Evolutionary conservation across 768 basidiomycete genomes (phyloP), one percentile per base, ranked within the genome.

Genomic region (Tricholoma saponaceum): DNA sequence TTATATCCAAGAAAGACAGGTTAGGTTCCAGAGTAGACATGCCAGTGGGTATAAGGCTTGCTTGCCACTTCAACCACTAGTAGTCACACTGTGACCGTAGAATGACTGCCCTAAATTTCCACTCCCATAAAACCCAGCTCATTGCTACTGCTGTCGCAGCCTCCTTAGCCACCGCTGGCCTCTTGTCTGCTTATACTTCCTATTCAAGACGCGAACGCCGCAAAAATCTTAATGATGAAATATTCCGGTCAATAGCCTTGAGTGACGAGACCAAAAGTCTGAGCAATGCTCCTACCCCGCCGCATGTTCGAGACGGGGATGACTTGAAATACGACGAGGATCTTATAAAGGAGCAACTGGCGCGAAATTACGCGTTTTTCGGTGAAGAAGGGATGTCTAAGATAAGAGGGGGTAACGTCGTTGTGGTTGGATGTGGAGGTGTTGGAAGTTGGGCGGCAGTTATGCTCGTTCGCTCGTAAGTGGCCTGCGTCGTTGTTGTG

Each of bases 391-490:
- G 84, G 39, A 96, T 98, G 92, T 69, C 73, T 9, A 86, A 83
- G 66, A 79, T 98, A 53, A 80, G 97, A 53, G 67, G 77, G 8
- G 83, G 85, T 12, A 83, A 78, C 4, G 95, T 98, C 0, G 94
- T 92, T 16, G 76, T 98, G 18, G 87, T 99, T 3, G 97, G 97
- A 5, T 93, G 95, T 62, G 97, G 97, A 57, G 96, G 97, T 2
- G 97, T 99, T 0, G 97, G 97, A 0, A 95, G 92, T 67, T 96
- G 94, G 92, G 90, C 87, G 35, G 94, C 95, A 14, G 83, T 96
- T 30, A 96, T 96, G 96, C 83, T 94, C 25, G 87, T 85, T 46
- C 76, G 95, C 69, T 95, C 93, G 90, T 95, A 67, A 68, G 91
- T 83, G 28, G 23, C 30, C 13, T 16, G n/a, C 35, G 1, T 52